phyloP scores from a whole-genome alignment of 2,329 filamentous ascomycete species.

The Neonectria coccinea region DNA sequence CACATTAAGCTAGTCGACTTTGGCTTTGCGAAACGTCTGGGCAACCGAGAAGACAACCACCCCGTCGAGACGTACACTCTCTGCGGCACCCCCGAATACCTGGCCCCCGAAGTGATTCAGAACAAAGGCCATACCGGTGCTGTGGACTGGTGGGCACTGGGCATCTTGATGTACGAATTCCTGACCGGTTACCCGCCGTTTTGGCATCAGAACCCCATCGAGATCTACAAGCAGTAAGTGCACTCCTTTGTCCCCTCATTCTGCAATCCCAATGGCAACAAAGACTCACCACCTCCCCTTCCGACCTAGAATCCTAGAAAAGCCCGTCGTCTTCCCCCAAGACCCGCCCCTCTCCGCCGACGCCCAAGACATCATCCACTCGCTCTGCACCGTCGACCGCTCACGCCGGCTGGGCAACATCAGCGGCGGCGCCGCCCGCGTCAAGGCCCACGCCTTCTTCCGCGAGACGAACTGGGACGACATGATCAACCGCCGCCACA shows the following conservation, averaged over 20 bases:
- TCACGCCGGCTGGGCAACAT: slow-evolving; percentile 84
- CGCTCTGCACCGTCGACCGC: slow-evolving; percentile 82
- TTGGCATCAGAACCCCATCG: slow-evolving; percentile 87
- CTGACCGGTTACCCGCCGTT: slow-evolving; percentile 87
- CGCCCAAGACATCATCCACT: slow-evolving; percentile 80
- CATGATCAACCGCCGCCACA: slow-evolving; percentile 70
- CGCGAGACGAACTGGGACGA: slow-evolving; percentile 79
- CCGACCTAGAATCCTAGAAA: slow-evolving; percentile 76
- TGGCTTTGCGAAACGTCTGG: slow-evolving; percentile 84
- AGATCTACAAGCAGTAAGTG: slow-evolving; percentile 82
- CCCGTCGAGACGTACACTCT: slow-evolving; percentile 82
- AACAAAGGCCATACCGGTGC: slow-evolving; percentile 82
- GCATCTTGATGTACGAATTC: slow-evolving; percentile 87
- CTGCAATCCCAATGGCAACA: not conserved
- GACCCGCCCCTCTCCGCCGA: slow-evolving; percentile 73
- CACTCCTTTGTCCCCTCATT: not conserved
- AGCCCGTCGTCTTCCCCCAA: slow-evolving; percentile 79
- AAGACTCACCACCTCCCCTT: slow-evolving; percentile 4
- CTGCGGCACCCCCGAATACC: slow-evolving; percentile 86
- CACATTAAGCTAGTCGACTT: slow-evolving; percentile 89
- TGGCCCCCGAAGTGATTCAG: slow-evolving; percentile 86
- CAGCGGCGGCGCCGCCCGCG: slow-evolving; percentile 75
- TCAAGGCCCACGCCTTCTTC: slow-evolving; percentile 84
- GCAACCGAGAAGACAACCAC: slow-evolving; percentile 59
- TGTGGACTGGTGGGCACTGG: slow-evolving; percentile 90